Conservation (phyloP, 176 grass and related monocot genomes). For the Aegilops speltoides region DNA sequence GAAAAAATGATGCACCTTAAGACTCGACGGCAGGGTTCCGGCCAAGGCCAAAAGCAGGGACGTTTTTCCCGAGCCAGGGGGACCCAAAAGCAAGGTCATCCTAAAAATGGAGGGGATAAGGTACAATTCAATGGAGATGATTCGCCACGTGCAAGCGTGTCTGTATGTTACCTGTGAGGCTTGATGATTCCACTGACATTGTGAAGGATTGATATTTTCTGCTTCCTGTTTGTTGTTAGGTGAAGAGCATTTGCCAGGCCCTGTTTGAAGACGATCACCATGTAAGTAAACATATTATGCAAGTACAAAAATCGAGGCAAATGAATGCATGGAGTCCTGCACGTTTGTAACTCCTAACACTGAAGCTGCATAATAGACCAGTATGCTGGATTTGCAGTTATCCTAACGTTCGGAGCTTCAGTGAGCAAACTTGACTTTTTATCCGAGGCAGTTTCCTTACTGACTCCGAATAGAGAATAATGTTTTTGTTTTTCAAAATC, state of each 20-base stretch:
- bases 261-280: constrained; percentile 20
- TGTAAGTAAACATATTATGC: background rate
- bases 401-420: background rate
- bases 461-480: background rate
- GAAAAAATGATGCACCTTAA: constrained; percentile 31
- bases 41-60: constrained; percentile 69
- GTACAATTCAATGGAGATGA: background rate
- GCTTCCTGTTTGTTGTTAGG: constrained; percentile 38
- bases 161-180: constrained; percentile 49
- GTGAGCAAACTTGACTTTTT: background rate
- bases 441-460: background rate
- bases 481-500: background rate
- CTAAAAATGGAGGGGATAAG: constrained; percentile 21
- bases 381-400: background rate
- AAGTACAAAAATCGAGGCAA: background rate
- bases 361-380: background rate
- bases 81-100: constrained; percentile 82
- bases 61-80: constrained; percentile 73
- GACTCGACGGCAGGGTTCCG: constrained; percentile 49
- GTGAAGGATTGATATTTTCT: constrained; percentile 54
- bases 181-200: constrained; percentile 76
- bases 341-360: background rate
- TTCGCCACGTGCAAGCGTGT: background rate
- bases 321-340: background rate
- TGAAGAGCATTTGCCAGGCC: constrained; percentile 33